Percentiles rank a stretch among this genome's conserved stretches.
Conservation (phyloP, 257 asterid species). For the Fraxinus quadrangulata region DNA sequence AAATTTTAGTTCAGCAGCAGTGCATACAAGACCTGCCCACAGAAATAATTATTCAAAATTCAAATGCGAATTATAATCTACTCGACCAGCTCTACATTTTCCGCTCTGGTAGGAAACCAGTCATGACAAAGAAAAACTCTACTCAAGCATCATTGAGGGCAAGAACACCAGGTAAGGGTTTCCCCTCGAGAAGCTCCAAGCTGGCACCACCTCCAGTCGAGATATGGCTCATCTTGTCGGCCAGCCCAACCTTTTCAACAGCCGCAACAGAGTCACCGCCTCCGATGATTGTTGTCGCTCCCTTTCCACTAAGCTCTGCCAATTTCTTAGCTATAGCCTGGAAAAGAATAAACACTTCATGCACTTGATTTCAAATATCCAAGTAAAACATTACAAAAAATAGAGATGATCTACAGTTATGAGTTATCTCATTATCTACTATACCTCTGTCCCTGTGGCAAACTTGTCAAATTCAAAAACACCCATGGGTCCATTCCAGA, state of each 20-base stretch:
- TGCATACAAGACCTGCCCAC: slow-evolving; percentile 20
- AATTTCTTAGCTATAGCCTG: slow-evolving; percentile 75
- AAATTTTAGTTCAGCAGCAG: slow-evolving; percentile 28
- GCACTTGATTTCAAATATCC: not conserved
- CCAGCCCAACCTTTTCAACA: slow-evolving; percentile 87
- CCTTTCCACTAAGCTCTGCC: slow-evolving; percentile 88
- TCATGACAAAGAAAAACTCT: not conserved
- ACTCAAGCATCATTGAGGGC: slow-evolving; percentile 72
- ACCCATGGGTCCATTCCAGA: slow-evolving; percentile 95
- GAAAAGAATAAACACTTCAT: not conserved
- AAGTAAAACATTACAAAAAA: not conserved
- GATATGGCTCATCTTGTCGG: slow-evolving; percentile 94
- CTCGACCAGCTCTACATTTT: slow-evolving; percentile 30
- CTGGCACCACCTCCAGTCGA: slow-evolving; percentile 96
- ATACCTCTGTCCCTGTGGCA: slow-evolving; percentile 88
- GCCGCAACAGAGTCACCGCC: slow-evolving; percentile 98
- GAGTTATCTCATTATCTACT: not conserved
- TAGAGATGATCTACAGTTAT: not conserved
- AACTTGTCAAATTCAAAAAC: slow-evolving; percentile 85
- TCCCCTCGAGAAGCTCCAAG: slow-evolving; percentile 93
- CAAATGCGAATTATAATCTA: slow-evolving; percentile 27
- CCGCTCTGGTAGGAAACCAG: slow-evolving; percentile 19
- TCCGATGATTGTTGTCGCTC: slow-evolving; percentile 88
- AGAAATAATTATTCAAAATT: slow-evolving; percentile 45
- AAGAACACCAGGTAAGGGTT: slow-evolving; percentile 78